Evolutionary conservation across 2,329 filamentous ascomycete species (phyloP), one percentile per base, ranked within the genome.

Genomic region (Colletotrichum phormii): DNA sequence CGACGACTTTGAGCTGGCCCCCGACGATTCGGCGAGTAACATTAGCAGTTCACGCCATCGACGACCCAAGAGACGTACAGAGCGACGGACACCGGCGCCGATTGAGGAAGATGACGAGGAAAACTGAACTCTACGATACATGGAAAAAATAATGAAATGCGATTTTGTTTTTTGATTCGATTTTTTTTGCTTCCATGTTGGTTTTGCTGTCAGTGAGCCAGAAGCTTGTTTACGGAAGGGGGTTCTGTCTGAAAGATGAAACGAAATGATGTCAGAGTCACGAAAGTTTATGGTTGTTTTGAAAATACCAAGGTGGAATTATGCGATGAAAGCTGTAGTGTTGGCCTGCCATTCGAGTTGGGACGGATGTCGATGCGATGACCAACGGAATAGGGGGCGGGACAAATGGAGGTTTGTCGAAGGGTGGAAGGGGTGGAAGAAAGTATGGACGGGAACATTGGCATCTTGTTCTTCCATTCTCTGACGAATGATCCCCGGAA

Each of bases 21-120:
- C 94, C 0, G 94, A 96, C 78, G 94, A 96, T 81, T 93, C 90
- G 67, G 94, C 94, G 29, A 95, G 93, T 82, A 95, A 95, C 79
- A 94, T 96, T 72, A 92, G 90, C 78, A 93, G 91, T 79, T 92
- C 91, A 65, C 82, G 92, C 76, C 87, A 92, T 78, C 87, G 91
- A 76, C 86, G 91, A 78, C 92, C 90, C 54, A 93, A 92, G 86
- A 85, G 91, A 78, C 88, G 90, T 77, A 89, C 88, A 75, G 91
- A 94, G 82, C 86, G 93, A 75, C 87, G 91, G 72, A 94, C 92
- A 24, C 93, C 93, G 1, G 93, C 92, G 15, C 89, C 90, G 6
- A 93, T 95, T 67, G 91, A 93, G 77, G 92, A 94, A 79, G 94
- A 96, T 76, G 85, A 87, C 0, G 85, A 95, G 46, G 96, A 95